Conservation (phyloP, 805 yeast species). For the Wickerhamomyces sydowiorum region DNA sequence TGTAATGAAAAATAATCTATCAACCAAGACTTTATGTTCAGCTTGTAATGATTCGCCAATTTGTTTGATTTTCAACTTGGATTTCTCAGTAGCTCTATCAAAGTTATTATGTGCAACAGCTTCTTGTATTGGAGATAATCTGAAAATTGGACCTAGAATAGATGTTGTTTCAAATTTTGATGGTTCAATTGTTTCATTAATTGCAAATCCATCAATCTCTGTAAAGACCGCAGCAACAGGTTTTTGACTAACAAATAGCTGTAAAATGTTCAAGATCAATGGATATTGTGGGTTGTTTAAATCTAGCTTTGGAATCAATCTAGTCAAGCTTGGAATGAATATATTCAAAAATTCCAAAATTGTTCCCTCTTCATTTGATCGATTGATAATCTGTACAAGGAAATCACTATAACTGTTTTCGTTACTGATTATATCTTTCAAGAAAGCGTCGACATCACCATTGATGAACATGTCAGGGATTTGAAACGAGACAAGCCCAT, state of each 20-base stretch:
- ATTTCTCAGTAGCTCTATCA: conserved; percentile 21
- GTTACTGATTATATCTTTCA: conserved; percentile 24
- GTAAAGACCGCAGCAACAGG: conserved; percentile 57
- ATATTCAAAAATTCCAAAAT: conserved; percentile 53
- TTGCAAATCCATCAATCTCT: conserved; percentile 47
- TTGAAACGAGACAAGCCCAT: conserved; percentile 64
- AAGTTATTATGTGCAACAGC: conserved; percentile 45
- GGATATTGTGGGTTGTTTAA: conserved; percentile 47
- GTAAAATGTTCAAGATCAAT: conserved; percentile 48
- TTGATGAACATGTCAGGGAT: conserved; percentile 47
- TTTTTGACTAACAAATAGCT: conserved; percentile 53
- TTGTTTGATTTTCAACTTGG: conserved; percentile 39
- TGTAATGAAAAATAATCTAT: conserved; percentile 61
- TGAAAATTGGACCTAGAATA: conserved; percentile 70
- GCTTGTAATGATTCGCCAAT: conserved; percentile 56
- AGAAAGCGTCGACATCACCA: conserved; percentile 20
- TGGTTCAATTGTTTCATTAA: conserved; percentile 39
- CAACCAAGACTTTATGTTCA: conserved; percentile 54
- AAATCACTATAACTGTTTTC: conserved; percentile 36
- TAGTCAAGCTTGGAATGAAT: conserved; percentile 36
- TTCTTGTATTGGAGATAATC: conserved; percentile 66
- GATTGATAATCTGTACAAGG: conserved; percentile 47
- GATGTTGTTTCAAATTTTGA: conserved; percentile 54
- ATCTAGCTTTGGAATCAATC: conserved; percentile 30
- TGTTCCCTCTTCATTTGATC: conserved; percentile 63